Base-by-base conservation (phyloP, 176 grass and related monocot species). In the Juncus inflexus region DNA sequence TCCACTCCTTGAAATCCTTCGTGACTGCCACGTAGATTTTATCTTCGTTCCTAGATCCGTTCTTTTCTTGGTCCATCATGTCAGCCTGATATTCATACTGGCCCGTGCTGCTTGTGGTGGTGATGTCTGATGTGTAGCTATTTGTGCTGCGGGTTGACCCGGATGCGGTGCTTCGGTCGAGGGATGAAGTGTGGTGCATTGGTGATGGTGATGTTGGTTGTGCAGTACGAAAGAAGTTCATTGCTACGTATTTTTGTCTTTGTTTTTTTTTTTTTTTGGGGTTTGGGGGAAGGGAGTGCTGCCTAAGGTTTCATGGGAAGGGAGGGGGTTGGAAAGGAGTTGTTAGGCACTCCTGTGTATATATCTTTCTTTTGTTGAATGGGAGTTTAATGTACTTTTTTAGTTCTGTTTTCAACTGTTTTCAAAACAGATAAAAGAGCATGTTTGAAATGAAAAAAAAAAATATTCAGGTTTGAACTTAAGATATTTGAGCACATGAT, bases 1-100 rank as follows among this genome's bases (percentile, higher is more conserved):
- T 75, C 72, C 72, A 47, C 8, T 75, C 59, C 58, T 75, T 75
- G 42, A 50, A 42, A 2, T 75, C 72, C 37, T 75, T 75, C 58
- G 28, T 47, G 43, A 75, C 42, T 5, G 72, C 72, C 9, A 75
- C 58, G 12, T 64, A 75, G 43, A 75, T 58, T 10, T 55, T 75
- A 55, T 52, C 70, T 40, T 74, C 70, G 11, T 72, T 42, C 41
- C 4, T 7, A 2, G 55, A 59, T 16, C 55, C 55, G 14, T 6
- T 59, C 12, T 14, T 59, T 6, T 59, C 12, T 14, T 59, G n/a
- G 55, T 13, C 55, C 7, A n/a, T 5, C 55, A 15, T 59, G 12
- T 28, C 16, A 0, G n/a, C 9, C 7, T 59, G 14, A 65, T 40
- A 12, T 13, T 51, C 15, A 4, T 36, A 40, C n/a, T 45, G 58